A percentile compares a stretch with the other conserved stretches of the same genome.
phyloP scores from a whole-genome alignment of 164 flowering plant genomes.

The Tetrastigma voinierianum region DNA sequence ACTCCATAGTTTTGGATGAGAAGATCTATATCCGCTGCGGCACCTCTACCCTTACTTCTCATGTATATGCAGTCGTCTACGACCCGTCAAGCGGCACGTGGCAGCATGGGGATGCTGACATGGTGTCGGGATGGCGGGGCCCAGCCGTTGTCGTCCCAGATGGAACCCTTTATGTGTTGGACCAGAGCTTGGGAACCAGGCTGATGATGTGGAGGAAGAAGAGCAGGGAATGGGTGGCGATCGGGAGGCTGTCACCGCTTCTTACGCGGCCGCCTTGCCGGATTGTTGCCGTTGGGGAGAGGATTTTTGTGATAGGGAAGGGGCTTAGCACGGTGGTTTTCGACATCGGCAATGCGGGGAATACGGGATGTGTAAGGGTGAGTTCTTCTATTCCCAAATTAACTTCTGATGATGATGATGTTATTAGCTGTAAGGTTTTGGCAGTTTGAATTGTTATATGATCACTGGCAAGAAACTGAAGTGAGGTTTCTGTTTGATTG shows the following conservation, averaged over 20 bases:
- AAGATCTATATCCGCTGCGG: constrained; percentile 64
- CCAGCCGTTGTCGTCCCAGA: constrained; percentile 78
- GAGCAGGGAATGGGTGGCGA: constrained; percentile 54
- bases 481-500: too few relatives aligned
- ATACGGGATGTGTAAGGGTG: constrained; percentile 45
- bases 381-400: constrained; percentile 54
- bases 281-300: constrained; percentile 65
- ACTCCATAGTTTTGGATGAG: constrained; percentile 63
- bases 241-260: constrained; percentile 58
- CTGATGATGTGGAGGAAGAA: constrained; percentile 73
- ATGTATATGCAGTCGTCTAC: constrained; percentile 39
- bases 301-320: constrained; percentile 64
- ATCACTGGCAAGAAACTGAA: too few relatives aligned
- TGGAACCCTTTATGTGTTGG: constrained; percentile 63
- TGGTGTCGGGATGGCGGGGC: constrained; percentile 72
- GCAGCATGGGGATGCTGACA: constrained; percentile 56
- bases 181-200: constrained; percentile 67
- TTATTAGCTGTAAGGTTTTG: constrained; percentile 58
- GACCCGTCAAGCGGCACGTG: constrained; percentile 56
- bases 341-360: constrained; percentile 40
- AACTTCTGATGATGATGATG: constrained; percentile 37
- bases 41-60: constrained; percentile 33
- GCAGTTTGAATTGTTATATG: constrained; percentile 30
- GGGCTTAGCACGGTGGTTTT: constrained; percentile 73
- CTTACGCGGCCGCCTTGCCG: constrained; percentile 77